Percentiles rank a stretch among this genome's conserved stretches.
Evolutionary conservation across 179 eudicot genomes (phyloP).

Genomic region (Camellia oleifera): DNA sequence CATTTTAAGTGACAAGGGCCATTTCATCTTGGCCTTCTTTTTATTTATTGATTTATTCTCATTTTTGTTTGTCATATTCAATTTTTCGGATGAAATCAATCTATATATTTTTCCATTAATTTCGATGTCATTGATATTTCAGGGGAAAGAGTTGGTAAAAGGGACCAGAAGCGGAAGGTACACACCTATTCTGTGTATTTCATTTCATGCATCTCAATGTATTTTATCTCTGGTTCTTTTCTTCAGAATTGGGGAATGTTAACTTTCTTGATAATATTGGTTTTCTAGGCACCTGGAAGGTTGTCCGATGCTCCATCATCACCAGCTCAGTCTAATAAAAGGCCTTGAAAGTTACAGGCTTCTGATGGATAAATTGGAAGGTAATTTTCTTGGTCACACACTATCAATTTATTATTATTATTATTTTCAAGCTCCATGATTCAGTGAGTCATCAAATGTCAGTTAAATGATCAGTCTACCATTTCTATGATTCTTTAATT

Average conservation of each 20-base stretch:
- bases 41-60: not conserved
- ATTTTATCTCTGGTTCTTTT: not conserved
- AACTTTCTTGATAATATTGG: slow-evolving; percentile 12
- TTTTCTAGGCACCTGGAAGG: slow-evolving; percentile 70
- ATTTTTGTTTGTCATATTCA: not conserved
- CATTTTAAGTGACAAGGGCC: not conserved
- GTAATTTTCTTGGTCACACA: not conserved
- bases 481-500: not conserved
- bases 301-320: slow-evolving; percentile 70
- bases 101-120: not conserved
- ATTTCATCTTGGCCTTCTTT: not conserved
- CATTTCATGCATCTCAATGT: not conserved
- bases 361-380: slow-evolving; percentile 48
- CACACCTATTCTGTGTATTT: not conserved
- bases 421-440: not conserved
- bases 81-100: not conserved
- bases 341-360: slow-evolving; percentile 77
- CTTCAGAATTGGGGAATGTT: not conserved
- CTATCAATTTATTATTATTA: no score
- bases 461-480: not conserved
- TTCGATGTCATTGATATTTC: slow-evolving; percentile 23
- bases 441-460: not conserved
- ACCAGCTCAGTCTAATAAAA: slow-evolving; percentile 74
- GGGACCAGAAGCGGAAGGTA: slow-evolving; percentile 93
- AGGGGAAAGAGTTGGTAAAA: slow-evolving; percentile 84